Conservation (phyloP, 2,329 filamentous ascomycete genomes). For the Neofusicoccum ribis region DNA sequence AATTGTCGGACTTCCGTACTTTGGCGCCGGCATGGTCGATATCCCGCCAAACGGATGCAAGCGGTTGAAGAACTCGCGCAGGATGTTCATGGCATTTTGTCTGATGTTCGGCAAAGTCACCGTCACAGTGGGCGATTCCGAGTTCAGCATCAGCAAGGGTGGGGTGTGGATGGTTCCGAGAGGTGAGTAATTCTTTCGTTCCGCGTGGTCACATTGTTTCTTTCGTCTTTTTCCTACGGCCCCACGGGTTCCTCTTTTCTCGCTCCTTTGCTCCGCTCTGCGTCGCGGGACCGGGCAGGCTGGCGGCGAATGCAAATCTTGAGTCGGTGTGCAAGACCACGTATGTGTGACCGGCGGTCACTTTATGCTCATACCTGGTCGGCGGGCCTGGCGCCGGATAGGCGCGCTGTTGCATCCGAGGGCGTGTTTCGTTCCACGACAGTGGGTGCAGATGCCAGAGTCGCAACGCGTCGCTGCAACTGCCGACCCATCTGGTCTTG, state of each 20-base stretch:
- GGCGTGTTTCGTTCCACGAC: constrained; percentile 4
- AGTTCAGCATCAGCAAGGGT: constrained; percentile 81
- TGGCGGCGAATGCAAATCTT: constrained; percentile 10
- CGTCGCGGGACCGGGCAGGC: constrained; percentile 6
- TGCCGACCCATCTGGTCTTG: not conserved
- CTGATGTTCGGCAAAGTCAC: constrained; percentile 79
- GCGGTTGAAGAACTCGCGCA: constrained; percentile 84
- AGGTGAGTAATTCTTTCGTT: constrained; percentile 61
- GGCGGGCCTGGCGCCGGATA: constrained; percentile 11
- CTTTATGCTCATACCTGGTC: constrained; percentile 29
- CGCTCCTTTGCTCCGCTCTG: not conserved
- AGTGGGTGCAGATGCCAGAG: constrained; percentile 11
- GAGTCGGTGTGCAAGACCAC: constrained; percentile 23
- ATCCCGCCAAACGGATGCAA: constrained; percentile 82
- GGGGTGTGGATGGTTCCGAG: constrained; percentile 93
- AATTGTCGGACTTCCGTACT: constrained; percentile 74
- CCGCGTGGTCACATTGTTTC: constrained; percentile 3
- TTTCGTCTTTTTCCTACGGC: not conserved
- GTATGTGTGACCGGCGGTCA: constrained; percentile 33
- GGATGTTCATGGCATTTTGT: constrained; percentile 98
- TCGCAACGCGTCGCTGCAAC: constrained; percentile 8
- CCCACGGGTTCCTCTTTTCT: not conserved
- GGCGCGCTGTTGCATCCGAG: constrained; percentile 14
- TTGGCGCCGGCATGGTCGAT: constrained; percentile 88
- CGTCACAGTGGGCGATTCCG: constrained; percentile 72